These are phyloP conservation scores for Colletotrichum truncatum DNA, from an alignment of 2,329 filamentous ascomycete genomes.

Conservation along the genomic window DNA sequence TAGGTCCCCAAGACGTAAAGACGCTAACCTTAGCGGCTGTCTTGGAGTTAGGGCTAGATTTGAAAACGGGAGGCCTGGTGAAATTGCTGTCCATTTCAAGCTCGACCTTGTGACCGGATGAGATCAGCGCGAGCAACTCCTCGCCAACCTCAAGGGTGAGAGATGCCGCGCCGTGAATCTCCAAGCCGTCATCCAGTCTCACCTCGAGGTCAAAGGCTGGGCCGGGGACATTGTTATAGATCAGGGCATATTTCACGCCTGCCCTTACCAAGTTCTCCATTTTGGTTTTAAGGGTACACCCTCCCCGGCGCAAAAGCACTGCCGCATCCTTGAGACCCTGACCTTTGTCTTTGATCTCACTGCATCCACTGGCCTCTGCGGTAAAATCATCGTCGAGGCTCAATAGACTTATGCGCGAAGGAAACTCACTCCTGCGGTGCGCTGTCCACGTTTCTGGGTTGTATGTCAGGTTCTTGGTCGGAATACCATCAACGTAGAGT, in stretches of 20 bases:
- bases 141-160: neutral
- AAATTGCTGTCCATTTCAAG: neutral
- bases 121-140: neutral
- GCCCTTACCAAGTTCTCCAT: neutral
- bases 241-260: neutral
- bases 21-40: conserved; percentile 61
- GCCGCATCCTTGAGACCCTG: too few relatives aligned
- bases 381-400: too few relatives aligned
- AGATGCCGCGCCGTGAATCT: neutral
- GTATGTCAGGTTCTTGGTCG: too few relatives aligned
- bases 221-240: neutral
- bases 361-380: too few relatives aligned
- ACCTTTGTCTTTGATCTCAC: too few relatives aligned
- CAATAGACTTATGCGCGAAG: too few relatives aligned
- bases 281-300: neutral
- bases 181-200: neutral
- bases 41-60: neutral
- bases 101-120: neutral
- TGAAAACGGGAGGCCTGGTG: neutral
- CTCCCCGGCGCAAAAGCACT: neutral
- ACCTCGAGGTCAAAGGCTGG: neutral
- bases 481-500: too few relatives aligned
- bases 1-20: conserved; percentile 69
- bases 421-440: too few relatives aligned
- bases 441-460: too few relatives aligned